These are phyloP conservation scores for Linderniella brevidens DNA, from an alignment of 257 asterid genomes.

Conservation along the genomic window DNA sequence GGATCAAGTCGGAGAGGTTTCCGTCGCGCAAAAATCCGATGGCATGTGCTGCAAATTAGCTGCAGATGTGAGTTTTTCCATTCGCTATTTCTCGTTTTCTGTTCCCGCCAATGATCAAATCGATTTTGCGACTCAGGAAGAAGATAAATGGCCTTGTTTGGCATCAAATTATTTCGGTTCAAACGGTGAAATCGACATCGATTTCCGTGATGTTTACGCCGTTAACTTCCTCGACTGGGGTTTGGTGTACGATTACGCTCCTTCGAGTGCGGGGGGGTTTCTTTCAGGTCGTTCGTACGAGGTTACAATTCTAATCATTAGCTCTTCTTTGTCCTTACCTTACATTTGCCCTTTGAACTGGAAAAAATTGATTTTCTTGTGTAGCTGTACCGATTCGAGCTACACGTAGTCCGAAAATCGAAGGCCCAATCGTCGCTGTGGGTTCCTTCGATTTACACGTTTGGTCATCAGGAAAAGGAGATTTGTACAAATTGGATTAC, in stretches of 20 bases:
- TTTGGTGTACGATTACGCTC: slow-evolving; percentile 25
- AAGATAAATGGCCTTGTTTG: too few relatives aligned
- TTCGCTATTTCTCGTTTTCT: too few relatives aligned
- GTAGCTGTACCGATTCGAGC: slow-evolving; percentile 75
- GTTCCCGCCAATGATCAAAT: too few relatives aligned
- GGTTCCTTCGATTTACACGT: slow-evolving; percentile 45
- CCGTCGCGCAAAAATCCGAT: too few relatives aligned
- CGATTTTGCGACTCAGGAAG: too few relatives aligned
- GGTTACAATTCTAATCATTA: slow-evolving; percentile 26
- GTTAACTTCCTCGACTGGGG: slow-evolving; percentile 55
- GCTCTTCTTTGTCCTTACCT: slow-evolving; percentile 2
- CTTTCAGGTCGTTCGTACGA: slow-evolving; percentile 33
- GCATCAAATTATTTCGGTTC: too few relatives aligned
- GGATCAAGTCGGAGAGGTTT: too few relatives aligned
- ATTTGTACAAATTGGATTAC: slow-evolving; percentile 60
- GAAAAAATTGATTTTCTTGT: slow-evolving; percentile 14
- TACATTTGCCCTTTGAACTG: slow-evolving; percentile 6
- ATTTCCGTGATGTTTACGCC: slow-evolving; percentile 55
- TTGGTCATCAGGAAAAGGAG: slow-evolving; percentile 53
- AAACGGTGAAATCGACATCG: slow-evolving; percentile 12
- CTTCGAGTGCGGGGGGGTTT: slow-evolving; percentile 31
- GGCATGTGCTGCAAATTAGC: too few relatives aligned
- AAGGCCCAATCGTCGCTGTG: slow-evolving; percentile 39
- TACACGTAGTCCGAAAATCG: slow-evolving; percentile 52
- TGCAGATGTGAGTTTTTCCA: too few relatives aligned